Evolutionary conservation across 345 rosid species (phyloP), one percentile per base, ranked within the genome.

Genomic region (Pistacia integerrima): DNA sequence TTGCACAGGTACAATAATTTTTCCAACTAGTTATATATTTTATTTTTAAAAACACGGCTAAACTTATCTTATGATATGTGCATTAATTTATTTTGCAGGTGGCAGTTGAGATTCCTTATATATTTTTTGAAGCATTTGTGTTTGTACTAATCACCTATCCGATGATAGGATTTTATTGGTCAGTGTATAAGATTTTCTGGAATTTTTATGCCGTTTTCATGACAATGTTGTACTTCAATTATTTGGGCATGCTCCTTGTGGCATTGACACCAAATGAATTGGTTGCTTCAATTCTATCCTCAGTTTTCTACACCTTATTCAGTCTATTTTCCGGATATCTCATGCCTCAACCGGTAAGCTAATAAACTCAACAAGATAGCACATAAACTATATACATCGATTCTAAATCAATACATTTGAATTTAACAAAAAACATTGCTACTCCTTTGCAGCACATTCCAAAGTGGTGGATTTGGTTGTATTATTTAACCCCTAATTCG

Each of bases 401-500:
- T 38, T 38, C 41, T 38, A 6, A 38, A 38, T 38, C 56, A 14
- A 3, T 38, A 12, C 20, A 28, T 11, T 14, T 11, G n/a, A 51
- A 16, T 9, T 35, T 41, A 35, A 35, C 17, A 1, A 41, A 18
- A 16, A 44, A 17, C 55, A 14, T 64, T 69, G 41, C 7, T 74
- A 41, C 72, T 28, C 56, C 2, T 73, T 28, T 80, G 85, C 91
- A 92, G 98, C 80, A 82, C 63, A 86, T 94, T n/a, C 97, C 98
- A 4, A 84, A 81, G 44, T 93, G 95, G 94, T 93, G 98, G 97
- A 74, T 89, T 5, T 94, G 97, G 97, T 33, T 87, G 55, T 93
- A 87, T 74, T 91, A 89, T 70, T 4, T 86, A 28, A 67, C 78
- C 33, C 97, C 97, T 0, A 88, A 93, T 4, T 89, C 97, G 11